Percentiles rank a stretch among this genome's conserved stretches.
Evolutionary conservation across 2,329 filamentous ascomycete genomes (phyloP).

Genomic region (Colletotrichum gloeosporioides): DNA sequence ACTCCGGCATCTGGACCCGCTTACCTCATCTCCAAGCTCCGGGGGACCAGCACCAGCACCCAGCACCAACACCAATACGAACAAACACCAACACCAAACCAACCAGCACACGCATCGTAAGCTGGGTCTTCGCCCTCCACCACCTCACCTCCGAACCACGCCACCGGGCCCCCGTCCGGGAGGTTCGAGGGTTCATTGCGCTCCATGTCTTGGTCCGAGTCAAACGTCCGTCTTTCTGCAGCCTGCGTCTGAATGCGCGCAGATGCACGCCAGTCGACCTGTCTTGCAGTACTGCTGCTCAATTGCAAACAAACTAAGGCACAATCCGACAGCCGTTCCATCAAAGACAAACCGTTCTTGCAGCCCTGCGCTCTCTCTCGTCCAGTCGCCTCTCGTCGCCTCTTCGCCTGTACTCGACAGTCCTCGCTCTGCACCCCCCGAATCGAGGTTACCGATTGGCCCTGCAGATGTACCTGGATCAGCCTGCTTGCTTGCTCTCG

Average conservation of each 20-base stretch:
- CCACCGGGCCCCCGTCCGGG: constrained; percentile 18
- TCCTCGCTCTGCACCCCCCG: not conserved
- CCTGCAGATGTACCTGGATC: not conserved
- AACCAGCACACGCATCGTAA: not conserved
- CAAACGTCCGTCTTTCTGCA: constrained; percentile 12
- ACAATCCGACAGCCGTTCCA: not conserved
- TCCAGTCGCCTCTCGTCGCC: not conserved
- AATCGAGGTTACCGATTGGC: not conserved
- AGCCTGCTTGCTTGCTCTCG: not conserved
- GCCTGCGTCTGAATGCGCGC: constrained; percentile 2
- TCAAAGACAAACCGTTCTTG: not conserved
- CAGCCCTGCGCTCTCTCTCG: not conserved
- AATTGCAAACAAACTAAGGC: not conserved
- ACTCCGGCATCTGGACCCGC: not conserved
- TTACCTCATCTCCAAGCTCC: not conserved
- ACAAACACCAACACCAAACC: not conserved
- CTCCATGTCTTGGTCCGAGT: constrained; percentile 9
- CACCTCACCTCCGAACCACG: constrained; percentile 18
- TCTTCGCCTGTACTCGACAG: not conserved
- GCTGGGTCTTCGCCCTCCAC: not conserved
- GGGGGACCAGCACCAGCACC: not conserved
- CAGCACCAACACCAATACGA: not conserved
- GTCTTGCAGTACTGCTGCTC: not conserved
- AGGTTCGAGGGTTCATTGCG: constrained; percentile 22
- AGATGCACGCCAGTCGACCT: not conserved